These are phyloP conservation scores for Epichloe amarillans DNA, from an alignment of 2,329 filamentous ascomycete genomes.

Conservation along the genomic window DNA sequence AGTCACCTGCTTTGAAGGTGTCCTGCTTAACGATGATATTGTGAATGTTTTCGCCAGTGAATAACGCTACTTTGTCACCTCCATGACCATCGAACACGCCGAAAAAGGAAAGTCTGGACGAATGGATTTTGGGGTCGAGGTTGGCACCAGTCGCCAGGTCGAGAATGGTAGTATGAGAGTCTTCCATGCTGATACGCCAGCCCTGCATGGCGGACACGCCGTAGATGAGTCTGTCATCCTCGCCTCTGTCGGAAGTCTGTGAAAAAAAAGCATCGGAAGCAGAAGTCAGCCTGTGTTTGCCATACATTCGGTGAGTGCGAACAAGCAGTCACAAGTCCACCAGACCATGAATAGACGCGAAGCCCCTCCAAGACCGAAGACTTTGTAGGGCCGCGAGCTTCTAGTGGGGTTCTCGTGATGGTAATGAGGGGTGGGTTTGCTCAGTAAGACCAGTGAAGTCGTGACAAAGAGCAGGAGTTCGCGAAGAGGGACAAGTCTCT, in stretches of 20 bases:
- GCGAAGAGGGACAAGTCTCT: background rate
- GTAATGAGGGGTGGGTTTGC: conserved; percentile 1
- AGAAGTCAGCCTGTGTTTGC: conserved; percentile 13
- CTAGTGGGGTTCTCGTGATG: conserved; percentile 2
- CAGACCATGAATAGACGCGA: background rate
- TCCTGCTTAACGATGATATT: conserved; percentile 92
- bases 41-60: conserved; percentile 84
- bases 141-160: conserved; percentile 54
- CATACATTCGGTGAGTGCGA: background rate
- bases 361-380: background rate
- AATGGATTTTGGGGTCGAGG: conserved; percentile 46
- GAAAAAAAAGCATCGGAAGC: conserved; percentile 1
- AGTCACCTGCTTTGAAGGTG: conserved; percentile 78
- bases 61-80: conserved; percentile 89
- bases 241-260: conserved; percentile 76
- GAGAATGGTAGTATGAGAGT: conserved; percentile 80
- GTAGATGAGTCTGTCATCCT: conserved; percentile 86
- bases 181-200: conserved; percentile 99
- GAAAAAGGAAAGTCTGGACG: conserved; percentile 80
- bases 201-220: conserved; percentile 98
- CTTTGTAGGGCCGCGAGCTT: background rate
- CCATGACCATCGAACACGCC: conserved; percentile 97
- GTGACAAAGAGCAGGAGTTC: background rate
- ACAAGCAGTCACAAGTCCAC: too few species aligned
- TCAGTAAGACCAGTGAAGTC: background rate